These are phyloP conservation scores for Bryoglossum gracile DNA, from an alignment of 495 filamentous ascomycete species.

Conservation along the genomic window DNA sequence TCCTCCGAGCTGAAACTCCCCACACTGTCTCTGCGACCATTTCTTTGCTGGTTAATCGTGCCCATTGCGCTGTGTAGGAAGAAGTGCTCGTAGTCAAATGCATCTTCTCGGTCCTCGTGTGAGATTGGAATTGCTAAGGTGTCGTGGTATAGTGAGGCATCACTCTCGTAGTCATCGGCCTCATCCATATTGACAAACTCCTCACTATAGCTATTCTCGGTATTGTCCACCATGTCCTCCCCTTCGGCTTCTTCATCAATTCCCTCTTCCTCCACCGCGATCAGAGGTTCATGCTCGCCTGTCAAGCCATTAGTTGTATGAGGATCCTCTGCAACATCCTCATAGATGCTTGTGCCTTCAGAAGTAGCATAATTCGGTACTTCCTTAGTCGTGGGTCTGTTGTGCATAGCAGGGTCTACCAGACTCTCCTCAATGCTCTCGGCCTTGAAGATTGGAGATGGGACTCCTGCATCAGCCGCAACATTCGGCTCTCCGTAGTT, in stretches of 20 bases:
- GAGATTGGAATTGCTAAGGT: conserved; percentile 42
- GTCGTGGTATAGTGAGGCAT: conserved; percentile 51
- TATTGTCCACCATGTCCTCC: conserved; percentile 2
- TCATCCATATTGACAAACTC: conserved; percentile 22
- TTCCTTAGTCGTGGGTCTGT: neutral
- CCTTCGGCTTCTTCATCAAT: conserved; percentile 8
- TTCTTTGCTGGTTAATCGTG: conserved; percentile 44
- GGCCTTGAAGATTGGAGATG: conserved; percentile 25
- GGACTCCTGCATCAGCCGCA: conserved; percentile 32
- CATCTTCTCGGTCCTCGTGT: conserved; percentile 93
- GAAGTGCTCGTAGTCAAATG: conserved; percentile 95
- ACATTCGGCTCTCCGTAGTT: conserved; percentile 31
- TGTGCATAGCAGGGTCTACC: neutral
- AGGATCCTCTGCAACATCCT: conserved; percentile 48
- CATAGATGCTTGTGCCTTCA: conserved; percentile 47
- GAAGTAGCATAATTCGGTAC: conserved; percentile 26
- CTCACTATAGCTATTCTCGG: conserved; percentile 21
- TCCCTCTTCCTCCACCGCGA: conserved; percentile 7
- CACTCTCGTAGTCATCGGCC: conserved; percentile 24
- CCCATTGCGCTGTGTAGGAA: conserved; percentile 88
- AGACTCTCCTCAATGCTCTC: conserved; percentile 9
- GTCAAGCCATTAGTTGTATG: conserved; percentile 2
- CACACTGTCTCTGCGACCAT: conserved; percentile 44
- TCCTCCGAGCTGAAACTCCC: conserved; percentile 54
- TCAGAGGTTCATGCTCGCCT: conserved; percentile 3